Evolutionary conservation across 768 basidiomycete genomes (phyloP), one percentile per base, ranked within the genome.

Genomic region (Trichaptum fuscoviolaceum): DNA sequence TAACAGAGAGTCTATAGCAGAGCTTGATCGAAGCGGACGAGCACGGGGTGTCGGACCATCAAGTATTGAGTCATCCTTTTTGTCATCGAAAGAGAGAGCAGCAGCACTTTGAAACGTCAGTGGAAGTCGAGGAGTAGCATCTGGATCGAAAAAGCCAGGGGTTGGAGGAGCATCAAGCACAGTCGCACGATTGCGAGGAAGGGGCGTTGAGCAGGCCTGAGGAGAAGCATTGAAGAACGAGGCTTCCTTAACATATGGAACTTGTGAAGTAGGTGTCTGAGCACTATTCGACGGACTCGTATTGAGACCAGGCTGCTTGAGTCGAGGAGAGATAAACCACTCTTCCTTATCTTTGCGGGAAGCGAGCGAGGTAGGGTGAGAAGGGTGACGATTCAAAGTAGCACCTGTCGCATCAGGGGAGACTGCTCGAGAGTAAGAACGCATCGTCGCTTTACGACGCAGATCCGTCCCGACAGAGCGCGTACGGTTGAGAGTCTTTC

Each of bases 121-220:
- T 61, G 59, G 30, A 61, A 34, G 59, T 34, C 59, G 24, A 25
- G 59, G 59, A 61, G 59, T 61, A 34, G 59, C 25, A 25, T 61
- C 59, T 12, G 59, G 23, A 61, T 61, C 59, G 8, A 18, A 9
- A 61, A 61, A 17, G 23, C 59, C 59, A 34, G 30, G 30, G 24
- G 59, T 61, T 18, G 4, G 30, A 61, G 59, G 59, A 25, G 24
- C 59, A 34, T 34, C 59, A 25, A 25, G 59, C 30, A 25, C 59
- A 61, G 10, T 15, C 20, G 15, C 42, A 61, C 30, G 24, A 61
- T 25, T 34, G 59, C 59, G 59, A 1, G 59, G 59, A 24, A 61
- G 1, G 30, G 59, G 59, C 5, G 59, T 61, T 3, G 59, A 61
- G 25, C 25, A 25, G 3, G 59, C 59, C 59, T 61, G 59, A 25